Conservation (phyloP, 345 rosid genomes). For the Gossypium anomalum region DNA sequence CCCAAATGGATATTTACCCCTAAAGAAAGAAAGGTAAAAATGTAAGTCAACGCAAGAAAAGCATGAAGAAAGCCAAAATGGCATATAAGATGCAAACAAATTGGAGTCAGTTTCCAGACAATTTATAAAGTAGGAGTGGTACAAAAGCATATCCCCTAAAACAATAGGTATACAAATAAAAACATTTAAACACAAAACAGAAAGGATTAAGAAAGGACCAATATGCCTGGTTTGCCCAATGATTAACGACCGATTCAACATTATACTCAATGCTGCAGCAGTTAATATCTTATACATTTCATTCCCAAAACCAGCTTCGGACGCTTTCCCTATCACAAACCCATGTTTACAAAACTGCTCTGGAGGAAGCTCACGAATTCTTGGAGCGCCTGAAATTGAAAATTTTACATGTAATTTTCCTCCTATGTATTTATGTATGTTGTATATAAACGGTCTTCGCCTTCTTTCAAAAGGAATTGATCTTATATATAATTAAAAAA, state of each 20-base stretch:
- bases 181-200: constrained; percentile 28
- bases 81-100: not conserved
- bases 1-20: constrained; percentile 90
- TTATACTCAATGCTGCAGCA: constrained; percentile 83
- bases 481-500: not conserved
- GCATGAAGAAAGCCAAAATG: not conserved
- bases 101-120: not conserved
- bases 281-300: constrained; percentile 96
- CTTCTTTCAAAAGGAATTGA: not conserved
- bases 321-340: constrained; percentile 81
- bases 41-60: constrained; percentile 22
- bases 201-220: constrained; percentile 95
- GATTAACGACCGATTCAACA: constrained; percentile 93
- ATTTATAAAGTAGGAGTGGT: not conserved
- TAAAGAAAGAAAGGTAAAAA: constrained; percentile 30
- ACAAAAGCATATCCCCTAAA: not conserved
- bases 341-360: constrained; percentile 79
- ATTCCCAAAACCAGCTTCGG: constrained; percentile 97
- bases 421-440: too few species aligned
- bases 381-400: constrained; percentile 54
- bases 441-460: not conserved
- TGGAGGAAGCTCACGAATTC: constrained; percentile 61
- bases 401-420: not conserved
- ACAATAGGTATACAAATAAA: not conserved
- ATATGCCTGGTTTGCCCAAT: constrained; percentile 99